Percentiles rank a stretch among this genome's conserved stretches.
These are phyloP conservation scores for Aspergillus homomorphus DNA, from an alignment of 495 filamentous ascomycete genomes.

Conservation along the genomic window DNA sequence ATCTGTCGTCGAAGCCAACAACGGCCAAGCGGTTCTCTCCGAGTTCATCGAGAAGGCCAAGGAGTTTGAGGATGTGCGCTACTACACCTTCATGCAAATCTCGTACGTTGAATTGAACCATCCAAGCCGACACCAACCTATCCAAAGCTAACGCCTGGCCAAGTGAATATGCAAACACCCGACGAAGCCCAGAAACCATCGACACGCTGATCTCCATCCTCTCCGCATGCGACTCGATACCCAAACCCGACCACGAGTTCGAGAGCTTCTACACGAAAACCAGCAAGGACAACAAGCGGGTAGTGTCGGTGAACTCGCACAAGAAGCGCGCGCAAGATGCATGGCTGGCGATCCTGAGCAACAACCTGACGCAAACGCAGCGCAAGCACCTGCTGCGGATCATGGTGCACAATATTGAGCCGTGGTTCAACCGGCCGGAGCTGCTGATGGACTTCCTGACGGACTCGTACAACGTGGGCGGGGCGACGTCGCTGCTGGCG, in stretches of 20 bases:
- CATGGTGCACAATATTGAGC: constrained; percentile 73
- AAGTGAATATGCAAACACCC: constrained; percentile 34
- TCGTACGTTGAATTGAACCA: constrained; percentile 48
- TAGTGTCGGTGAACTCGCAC: constrained; percentile 38
- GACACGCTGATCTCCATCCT: constrained; percentile 61
- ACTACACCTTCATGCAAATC: constrained; percentile 69
- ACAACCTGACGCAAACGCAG: constrained; percentile 59
- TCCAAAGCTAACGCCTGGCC: not conserved
- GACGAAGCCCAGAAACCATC: constrained; percentile 37
- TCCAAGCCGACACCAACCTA: not conserved
- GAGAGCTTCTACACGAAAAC: constrained; percentile 63
- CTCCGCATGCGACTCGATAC: constrained; percentile 60
- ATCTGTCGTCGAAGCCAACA: constrained; percentile 55
- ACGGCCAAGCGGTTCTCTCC: constrained; percentile 54
- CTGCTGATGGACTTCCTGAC: constrained; percentile 97
- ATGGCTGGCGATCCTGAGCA: constrained; percentile 77
- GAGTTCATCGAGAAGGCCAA: constrained; percentile 74
- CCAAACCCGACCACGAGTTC: constrained; percentile 59
- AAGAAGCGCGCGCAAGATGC: constrained; percentile 69
- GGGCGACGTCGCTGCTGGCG: constrained; percentile 79
- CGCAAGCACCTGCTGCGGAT: constrained; percentile 73
- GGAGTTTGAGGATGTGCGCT: constrained; percentile 80
- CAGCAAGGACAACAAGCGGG: constrained; percentile 61
- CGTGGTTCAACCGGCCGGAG: constrained; percentile 82
- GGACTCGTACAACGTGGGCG: constrained; percentile 83